Evolutionary conservation across 2,329 filamentous ascomycete species (phyloP), one percentile per base, ranked within the genome.

Genomic region (Paraconiothyrium sp.): DNA sequence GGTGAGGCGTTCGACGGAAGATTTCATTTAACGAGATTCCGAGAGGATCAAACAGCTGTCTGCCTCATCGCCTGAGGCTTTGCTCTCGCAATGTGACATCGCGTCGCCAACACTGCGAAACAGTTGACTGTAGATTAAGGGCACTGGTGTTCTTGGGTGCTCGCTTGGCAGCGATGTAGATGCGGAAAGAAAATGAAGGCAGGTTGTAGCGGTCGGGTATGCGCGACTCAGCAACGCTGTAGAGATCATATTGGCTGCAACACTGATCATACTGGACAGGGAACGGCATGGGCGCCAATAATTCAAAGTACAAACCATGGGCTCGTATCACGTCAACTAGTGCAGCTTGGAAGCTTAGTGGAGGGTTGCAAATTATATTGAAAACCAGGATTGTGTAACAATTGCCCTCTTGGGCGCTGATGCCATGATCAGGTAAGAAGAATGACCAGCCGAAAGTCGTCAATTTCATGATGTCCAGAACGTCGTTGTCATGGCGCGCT

Each of bases 161-260:
- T 22, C 39, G 34, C 20, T 44, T 39, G 4, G 8, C n/a, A 43
- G 3, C 32, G 16, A 30, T 3, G 7, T 30, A 14, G n/a, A n/a
- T 22, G 14, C 14, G 44, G n/a, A n/a, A 35, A 2, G 32, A 24
- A 30, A 4, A 10, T 32, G 32, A 49, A 10, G 43, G 43, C 32
- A 57, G 22, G 54, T 57, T 39, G n/a, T 37, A 49, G 54, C 54
- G 54, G 35, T 57, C 30, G 41, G 24, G 55, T 49, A 30, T 14
- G 43, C 22, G 55, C 55, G 55, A 50, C 39, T 50, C 46, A 50
- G 37, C 10, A 49, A 35, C 44, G 44, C 41, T 49, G 44, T 14
- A 20, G 20, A 20, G 46, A 58, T 58, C 55, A 49, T 37, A 41
- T 41, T 16, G 37, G 35, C 37, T 30, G 37, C 6, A 16, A 16